A percentile compares a stretch with the other conserved stretches of the same genome.
phyloP scores from a whole-genome alignment of 345 rosid species.

The Salix arbutifolia region DNA sequence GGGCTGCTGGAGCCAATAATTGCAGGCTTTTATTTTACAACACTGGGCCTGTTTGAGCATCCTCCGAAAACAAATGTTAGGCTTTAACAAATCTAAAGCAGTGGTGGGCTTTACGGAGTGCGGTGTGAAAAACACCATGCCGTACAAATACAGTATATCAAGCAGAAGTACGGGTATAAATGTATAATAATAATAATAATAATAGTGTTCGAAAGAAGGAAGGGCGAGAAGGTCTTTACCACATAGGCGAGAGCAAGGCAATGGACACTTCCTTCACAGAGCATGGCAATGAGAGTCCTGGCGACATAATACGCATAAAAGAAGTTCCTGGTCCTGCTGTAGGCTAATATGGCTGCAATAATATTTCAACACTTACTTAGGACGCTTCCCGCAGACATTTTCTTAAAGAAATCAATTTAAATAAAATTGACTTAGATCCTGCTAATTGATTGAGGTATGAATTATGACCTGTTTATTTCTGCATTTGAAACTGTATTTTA shows the following conservation, averaged over 20 bases:
- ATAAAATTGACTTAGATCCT: not conserved
- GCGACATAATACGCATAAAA: slow-evolving; percentile 65
- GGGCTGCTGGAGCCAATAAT: no score
- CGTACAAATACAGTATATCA: no score
- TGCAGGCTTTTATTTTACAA: no score
- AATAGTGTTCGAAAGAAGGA: not conserved
- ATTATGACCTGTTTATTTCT: no score
- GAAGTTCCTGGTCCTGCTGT: slow-evolving; percentile 57
- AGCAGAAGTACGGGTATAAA: no score
- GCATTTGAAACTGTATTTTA: no score
- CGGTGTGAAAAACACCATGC: no score
- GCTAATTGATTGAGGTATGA: no score
- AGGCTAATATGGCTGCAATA: slow-evolving; percentile 60
- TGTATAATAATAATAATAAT: no score
- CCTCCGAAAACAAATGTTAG: no score
- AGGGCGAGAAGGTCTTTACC: slow-evolving; percentile 36
- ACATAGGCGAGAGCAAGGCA: slow-evolving; percentile 87
- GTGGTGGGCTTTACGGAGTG: no score
- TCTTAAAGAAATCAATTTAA: not conserved
- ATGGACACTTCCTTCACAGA: slow-evolving; percentile 77
- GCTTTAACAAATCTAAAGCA: no score
- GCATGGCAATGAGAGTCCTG: slow-evolving; percentile 59
- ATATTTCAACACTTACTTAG: not conserved
- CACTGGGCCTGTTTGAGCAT: not conserved
- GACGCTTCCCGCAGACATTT: not conserved